These are phyloP conservation scores for Saxophila tyrrhenica DNA, from an alignment of 495 filamentous ascomycete genomes.

Conservation along the genomic window DNA sequence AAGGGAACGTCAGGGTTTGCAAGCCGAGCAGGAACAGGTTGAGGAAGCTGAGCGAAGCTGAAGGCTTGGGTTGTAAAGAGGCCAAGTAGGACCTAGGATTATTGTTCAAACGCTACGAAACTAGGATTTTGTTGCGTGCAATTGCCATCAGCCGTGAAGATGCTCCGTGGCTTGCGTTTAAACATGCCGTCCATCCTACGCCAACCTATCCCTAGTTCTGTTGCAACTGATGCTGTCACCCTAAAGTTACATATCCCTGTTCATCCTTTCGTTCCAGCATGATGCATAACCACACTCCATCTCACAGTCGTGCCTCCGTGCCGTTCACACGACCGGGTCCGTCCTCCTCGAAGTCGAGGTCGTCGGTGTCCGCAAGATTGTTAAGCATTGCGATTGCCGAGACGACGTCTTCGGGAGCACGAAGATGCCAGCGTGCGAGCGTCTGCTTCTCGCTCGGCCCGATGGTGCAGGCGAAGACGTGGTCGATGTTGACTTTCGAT, in stretches of 20 bases:
- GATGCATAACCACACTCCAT: not conserved
- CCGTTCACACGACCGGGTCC: not conserved
- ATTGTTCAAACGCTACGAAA: too few relatives aligned
- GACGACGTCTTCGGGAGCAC: constrained; percentile 80
- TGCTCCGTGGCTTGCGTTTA: too few relatives aligned
- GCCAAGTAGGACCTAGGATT: too few relatives aligned
- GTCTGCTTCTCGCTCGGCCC: constrained; percentile 81
- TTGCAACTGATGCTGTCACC: too few relatives aligned
- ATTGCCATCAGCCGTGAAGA: too few relatives aligned
- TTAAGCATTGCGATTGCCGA: constrained; percentile 62
- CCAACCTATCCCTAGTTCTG: too few relatives aligned
- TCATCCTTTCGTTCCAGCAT: not conserved
- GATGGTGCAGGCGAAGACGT: constrained; percentile 79
- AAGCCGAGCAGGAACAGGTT: not conserved
- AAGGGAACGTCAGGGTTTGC: not conserved
- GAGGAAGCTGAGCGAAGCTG: not conserved
- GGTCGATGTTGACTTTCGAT: constrained; percentile 43
- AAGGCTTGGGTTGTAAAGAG: too few relatives aligned
- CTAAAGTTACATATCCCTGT: too few relatives aligned
- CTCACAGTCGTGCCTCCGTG: not conserved
- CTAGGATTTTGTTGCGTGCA: too few relatives aligned
- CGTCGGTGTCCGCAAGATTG: constrained; percentile 32
- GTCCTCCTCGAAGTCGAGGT: constrained; percentile 13
- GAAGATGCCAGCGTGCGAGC: constrained; percentile 71
- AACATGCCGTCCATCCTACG: too few relatives aligned